Base-by-base conservation (phyloP, 768 basidiomycete genomes). In the Auriculariales sp. region DNA sequence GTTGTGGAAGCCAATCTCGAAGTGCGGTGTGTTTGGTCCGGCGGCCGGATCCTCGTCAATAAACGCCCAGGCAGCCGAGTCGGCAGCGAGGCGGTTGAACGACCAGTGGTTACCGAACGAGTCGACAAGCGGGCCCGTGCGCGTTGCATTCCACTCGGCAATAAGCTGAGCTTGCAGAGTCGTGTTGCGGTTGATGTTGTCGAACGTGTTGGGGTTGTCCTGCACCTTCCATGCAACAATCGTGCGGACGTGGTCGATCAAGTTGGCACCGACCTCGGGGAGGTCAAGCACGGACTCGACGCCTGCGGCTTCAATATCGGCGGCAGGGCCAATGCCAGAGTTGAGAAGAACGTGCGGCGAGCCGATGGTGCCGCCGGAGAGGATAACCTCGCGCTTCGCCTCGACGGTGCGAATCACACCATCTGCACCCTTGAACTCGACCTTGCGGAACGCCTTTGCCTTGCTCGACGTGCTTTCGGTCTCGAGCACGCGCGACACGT, bases 261-360 rank as follows among this genome's bases (percentile, higher is more conserved):
- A 55, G 49, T 68, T 67, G 9, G 31, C 55, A n/a, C 68, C 68
- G 19, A 69, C 67, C 3, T 64, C 64, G 1, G 68, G 64, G 17
- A 66, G 55, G 50, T 66, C 31, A 3, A 65, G 56, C 17, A 62
- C 25, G n/a, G 54, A 24, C 10, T 29, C 15, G 33, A 66, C 57
- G 3, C 55, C 57, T 28, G 59, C 47, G 10, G 48, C 17, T 9
- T 42, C 15, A 47, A 66, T 58, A 9, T 53, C 28, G 4, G 36
- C 22, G 3, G 47, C 17, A n/a, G 57, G 51, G 1, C 64, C 64
- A 39, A 66, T 56, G 14, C 64, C 64, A 5, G 61, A 62, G 29
- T 62, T 56, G 45, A 60, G 39, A 19, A 66, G 52, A 3, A 66
- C 44, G 29, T 64, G 58, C 19, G 62, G 62, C 7, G 62, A 58